A percentile compares a stretch with the other conserved stretches of the same genome.
Evolutionary conservation across 208 protist species (phyloP).

Genomic region (Phytomonas francai): DNA sequence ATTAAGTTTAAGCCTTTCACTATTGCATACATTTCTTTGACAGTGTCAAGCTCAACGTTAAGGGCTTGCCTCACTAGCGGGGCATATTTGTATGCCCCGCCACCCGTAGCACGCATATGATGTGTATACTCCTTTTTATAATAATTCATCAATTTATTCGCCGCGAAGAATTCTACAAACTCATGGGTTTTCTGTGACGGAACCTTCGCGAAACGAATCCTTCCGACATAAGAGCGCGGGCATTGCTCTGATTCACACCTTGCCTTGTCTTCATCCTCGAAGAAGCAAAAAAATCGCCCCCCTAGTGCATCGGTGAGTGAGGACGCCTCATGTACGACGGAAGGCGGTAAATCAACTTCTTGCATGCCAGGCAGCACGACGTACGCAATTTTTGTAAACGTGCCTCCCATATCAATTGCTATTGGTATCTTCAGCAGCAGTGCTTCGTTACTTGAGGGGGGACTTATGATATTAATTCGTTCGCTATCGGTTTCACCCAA

Average conservation of each 20-base stretch:
- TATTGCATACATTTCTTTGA: conserved; percentile 87
- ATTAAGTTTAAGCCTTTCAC: conserved; percentile 86
- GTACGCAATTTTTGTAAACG: conserved; percentile 85
- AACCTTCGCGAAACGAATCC: conserved; percentile 78
- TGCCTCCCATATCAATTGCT: conserved; percentile 86
- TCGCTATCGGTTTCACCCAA: neutral
- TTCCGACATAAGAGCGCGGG: conserved; percentile 44
- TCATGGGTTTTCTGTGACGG: conserved; percentile 71
- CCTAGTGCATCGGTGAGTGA: conserved; percentile 65
- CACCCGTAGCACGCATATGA: conserved; percentile 76
- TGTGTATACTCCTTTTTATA: conserved; percentile 40
- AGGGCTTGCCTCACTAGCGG: conserved; percentile 35
- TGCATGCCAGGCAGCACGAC: conserved; percentile 49
- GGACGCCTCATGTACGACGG: conserved; percentile 41
- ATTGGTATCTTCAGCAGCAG: conserved; percentile 47
- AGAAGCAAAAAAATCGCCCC: conserved; percentile 54
- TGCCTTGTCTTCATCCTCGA: conserved; percentile 27
- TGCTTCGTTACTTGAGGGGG: neutral
- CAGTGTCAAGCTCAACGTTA: conserved; percentile 58
- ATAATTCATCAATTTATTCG: conserved; percentile 18
- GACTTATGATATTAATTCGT: neutral
- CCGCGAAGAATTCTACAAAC: conserved; percentile 52
- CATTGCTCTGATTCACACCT: conserved; percentile 26
- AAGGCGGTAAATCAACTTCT: neutral
- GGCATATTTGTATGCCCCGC: conserved; percentile 87